Percentiles rank a stretch among this genome's conserved stretches.
phyloP scores from a whole-genome alignment of 2,329 filamentous ascomycete species.

The Hypoxylon sp. region DNA sequence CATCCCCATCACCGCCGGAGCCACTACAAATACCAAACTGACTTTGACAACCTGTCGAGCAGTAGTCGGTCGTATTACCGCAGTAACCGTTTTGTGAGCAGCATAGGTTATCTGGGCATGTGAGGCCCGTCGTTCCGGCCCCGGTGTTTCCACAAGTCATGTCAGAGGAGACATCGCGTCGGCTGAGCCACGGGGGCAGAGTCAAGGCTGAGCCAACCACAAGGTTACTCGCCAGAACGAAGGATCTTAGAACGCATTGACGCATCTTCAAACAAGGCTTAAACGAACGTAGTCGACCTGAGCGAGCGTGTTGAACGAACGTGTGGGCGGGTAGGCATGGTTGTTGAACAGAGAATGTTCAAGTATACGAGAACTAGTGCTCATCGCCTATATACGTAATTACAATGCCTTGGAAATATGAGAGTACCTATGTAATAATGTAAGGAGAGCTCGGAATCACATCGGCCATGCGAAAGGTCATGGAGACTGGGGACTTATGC shows the following conservation, averaged over 20 bases:
- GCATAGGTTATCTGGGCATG: constrained; percentile 46
- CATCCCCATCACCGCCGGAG: constrained; percentile 39
- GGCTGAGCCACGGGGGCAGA: constrained; percentile 37
- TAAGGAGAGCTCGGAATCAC: constrained; percentile 10
- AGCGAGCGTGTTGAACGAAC: constrained; percentile 32
- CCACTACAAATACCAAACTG: constrained; percentile 39
- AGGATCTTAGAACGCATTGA: constrained; percentile 14
- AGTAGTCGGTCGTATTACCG: constrained; percentile 40
- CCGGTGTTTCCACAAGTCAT: constrained; percentile 48
- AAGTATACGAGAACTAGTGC: constrained; percentile 10
- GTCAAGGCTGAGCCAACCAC: constrained; percentile 44
- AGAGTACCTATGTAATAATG: constrained; percentile 13
- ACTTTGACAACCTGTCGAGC: constrained; percentile 37
- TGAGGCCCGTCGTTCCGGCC: constrained; percentile 46
- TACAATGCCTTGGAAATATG: constrained; percentile 8
- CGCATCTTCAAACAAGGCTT: constrained; percentile 32
- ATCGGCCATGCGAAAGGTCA: constrained; percentile 6
- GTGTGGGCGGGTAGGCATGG: constrained; percentile 13
- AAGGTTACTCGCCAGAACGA: constrained; percentile 41
- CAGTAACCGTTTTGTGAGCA: constrained; percentile 47
- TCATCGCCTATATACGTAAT: constrained; percentile 25
- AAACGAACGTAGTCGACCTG: constrained; percentile 36
- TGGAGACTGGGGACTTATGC: constrained; percentile 26
- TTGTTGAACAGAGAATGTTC: constrained; percentile 13
- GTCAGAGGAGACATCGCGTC: constrained; percentile 43